A percentile compares a stretch with the other conserved stretches of the same genome.
phyloP scores from a whole-genome alignment of 352 stramenopile species.

The Globisporangium cylindrosporum region DNA sequence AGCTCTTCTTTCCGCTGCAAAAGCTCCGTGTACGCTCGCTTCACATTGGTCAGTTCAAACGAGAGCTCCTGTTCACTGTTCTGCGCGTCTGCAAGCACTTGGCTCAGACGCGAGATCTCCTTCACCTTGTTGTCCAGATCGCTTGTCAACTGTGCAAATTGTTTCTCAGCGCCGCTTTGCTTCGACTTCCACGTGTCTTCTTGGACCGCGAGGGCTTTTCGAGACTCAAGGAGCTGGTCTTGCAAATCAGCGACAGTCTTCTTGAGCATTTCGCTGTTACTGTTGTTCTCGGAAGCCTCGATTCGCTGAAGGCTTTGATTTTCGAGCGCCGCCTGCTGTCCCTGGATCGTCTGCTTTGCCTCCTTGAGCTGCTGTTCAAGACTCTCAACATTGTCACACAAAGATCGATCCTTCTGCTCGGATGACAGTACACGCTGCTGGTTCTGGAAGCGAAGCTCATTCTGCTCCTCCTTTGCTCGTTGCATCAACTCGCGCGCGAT shows the following conservation, averaged over 20 bases:
- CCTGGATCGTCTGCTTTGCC: constrained; percentile 9
- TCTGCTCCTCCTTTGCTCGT: constrained; percentile 47
- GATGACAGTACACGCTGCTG: constrained; percentile 48
- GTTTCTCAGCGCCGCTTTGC: not conserved
- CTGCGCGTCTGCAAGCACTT: not conserved
- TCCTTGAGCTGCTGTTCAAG: constrained; percentile 37
- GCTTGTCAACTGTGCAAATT: not conserved
- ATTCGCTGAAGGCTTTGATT: constrained; percentile 16
- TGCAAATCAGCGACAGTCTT: constrained; percentile 30
- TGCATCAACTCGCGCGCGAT: constrained; percentile 27
- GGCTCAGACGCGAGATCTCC: not conserved
- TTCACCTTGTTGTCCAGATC: constrained; percentile 1
- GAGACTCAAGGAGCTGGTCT: constrained; percentile 25
- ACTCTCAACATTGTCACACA: constrained; percentile 34
- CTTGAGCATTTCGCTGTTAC: constrained; percentile 19
- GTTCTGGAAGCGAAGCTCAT: constrained; percentile 58
- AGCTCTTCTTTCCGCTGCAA: constrained; percentile 12
- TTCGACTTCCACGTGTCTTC: constrained; percentile 25
- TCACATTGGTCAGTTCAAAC: constrained; percentile 1
- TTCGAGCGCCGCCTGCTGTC: constrained; percentile 17
- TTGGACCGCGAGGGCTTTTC: constrained; percentile 26
- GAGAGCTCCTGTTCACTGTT: not conserved
- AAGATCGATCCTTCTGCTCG: constrained; percentile 34
- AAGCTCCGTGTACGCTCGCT: constrained; percentile 9
- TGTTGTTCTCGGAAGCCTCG: constrained; percentile 19